A percentile compares a stretch with the other conserved stretches of the same genome.
Conservation (phyloP, 768 basidiomycete species). For the Russula dissimulans region DNA sequence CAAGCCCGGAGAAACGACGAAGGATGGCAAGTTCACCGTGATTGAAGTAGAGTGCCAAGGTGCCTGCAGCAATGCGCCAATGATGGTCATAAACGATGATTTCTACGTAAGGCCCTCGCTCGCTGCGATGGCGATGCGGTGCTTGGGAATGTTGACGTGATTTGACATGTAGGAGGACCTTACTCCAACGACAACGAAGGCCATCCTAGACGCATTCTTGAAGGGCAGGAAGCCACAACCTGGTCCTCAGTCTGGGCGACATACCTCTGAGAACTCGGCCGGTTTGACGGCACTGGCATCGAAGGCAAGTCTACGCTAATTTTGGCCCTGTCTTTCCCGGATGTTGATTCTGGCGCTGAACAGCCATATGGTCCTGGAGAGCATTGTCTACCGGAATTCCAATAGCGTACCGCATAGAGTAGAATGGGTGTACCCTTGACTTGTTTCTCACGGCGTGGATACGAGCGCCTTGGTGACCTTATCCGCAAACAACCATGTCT, state of each 20-base stretch:
- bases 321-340: conserved; percentile 10
- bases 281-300: conserved; percentile 72
- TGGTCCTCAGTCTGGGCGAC: conserved; percentile 85
- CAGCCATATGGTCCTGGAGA: conserved; percentile 94
- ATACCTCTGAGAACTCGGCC: conserved; percentile 88
- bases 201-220: conserved; percentile 68
- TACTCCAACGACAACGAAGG: conserved; percentile 65
- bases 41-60: conserved; percentile 98
- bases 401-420: conserved; percentile 30
- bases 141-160: conserved; percentile 18
- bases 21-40: conserved; percentile 93
- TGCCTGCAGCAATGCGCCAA: conserved; percentile 95
- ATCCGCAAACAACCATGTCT: conserved; percentile 9
- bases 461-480: background rate
- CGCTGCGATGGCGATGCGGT: background rate
- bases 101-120: conserved; percentile 62
- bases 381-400: conserved; percentile 78
- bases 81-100: conserved; percentile 93
- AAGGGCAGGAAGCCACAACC: conserved; percentile 82
- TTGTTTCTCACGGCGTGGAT: no score
- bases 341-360: background rate
- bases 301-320: conserved; percentile 41
- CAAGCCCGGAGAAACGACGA: conserved; percentile 85
- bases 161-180: conserved; percentile 60
- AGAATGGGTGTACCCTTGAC: background rate